Conservation (phyloP, 495 filamentous ascomycete genomes). For the Aspergillus heteromorphus region DNA sequence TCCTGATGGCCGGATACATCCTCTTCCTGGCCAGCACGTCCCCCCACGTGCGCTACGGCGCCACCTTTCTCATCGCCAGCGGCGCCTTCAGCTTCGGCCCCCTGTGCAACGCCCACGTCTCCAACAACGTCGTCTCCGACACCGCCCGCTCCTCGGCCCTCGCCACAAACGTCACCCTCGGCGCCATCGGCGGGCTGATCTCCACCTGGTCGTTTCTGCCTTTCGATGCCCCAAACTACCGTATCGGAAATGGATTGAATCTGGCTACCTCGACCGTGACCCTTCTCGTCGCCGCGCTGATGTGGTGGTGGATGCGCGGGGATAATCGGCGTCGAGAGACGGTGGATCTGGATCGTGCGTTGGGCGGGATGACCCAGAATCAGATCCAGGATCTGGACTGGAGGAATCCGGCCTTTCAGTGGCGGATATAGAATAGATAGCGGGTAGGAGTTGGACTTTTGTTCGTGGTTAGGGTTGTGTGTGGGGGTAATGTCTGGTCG, state of each 20-base stretch:
- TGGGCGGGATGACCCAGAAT: constrained; percentile 48
- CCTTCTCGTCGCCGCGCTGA: constrained; percentile 39
- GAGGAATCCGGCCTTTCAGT: constrained; percentile 66
- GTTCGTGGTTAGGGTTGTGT: too few relatives aligned
- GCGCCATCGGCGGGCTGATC: constrained; percentile 67
- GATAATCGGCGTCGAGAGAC: constrained; percentile 56
- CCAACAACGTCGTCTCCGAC: constrained; percentile 67
- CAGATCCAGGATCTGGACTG: constrained; percentile 67
- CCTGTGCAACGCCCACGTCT: constrained; percentile 58
- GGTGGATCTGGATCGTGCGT: constrained; percentile 47
- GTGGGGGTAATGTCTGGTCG: too few relatives aligned
- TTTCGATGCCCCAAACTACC: constrained; percentile 61
- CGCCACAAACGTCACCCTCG: constrained; percentile 63
- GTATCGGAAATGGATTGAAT: constrained; percentile 69
- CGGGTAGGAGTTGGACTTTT: too few relatives aligned
- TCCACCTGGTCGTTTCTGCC: constrained; percentile 66
- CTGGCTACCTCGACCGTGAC: constrained; percentile 53
- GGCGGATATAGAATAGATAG: constrained; percentile 28
- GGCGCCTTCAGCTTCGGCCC: constrained; percentile 54
- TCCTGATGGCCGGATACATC: constrained; percentile 65
- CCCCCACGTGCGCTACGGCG: constrained; percentile 57
- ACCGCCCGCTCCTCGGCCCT: constrained; percentile 63
- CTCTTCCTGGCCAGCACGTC: constrained; percentile 60
- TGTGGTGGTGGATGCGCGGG: constrained; percentile 57
- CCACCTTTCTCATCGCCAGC: constrained; percentile 61